A percentile compares a stretch with the other conserved stretches of the same genome.
These are phyloP conservation scores for Narthecium ossifragum DNA, from an alignment of 106 monocot genomes.

Conservation along the genomic window DNA sequence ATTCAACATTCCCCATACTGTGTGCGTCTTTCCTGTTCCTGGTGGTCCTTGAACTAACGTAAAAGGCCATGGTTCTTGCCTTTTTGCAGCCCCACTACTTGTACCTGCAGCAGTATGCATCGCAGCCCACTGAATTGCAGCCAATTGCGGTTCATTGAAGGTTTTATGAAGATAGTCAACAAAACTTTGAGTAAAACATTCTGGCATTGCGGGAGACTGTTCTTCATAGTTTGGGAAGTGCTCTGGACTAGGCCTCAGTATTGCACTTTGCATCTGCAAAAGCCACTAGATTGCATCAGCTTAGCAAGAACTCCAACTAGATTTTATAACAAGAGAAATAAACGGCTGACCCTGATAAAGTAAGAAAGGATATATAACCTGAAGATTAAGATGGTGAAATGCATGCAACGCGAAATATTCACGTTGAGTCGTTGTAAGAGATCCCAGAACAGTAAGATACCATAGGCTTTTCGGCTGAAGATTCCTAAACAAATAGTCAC, in stretches of 20 bases:
- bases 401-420: conserved; percentile 92
- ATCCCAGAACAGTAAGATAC: conserved; percentile 87
- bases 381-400: conserved; percentile 77
- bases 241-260: conserved; percentile 86
- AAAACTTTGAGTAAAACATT: conserved; percentile 93
- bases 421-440: conserved; percentile 89
- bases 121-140: conserved; percentile 98
- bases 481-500: conserved; percentile 65
- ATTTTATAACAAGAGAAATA: not conserved
- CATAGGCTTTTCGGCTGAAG: conserved; percentile 66
- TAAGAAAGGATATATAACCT: conserved; percentile 32
- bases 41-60: conserved; percentile 98
- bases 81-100: conserved; percentile 34
- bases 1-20: conserved; percentile 99
- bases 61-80: conserved; percentile 95
- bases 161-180: conserved; percentile 72
- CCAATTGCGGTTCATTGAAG: conserved; percentile 82
- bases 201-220: conserved; percentile 82
- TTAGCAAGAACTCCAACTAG: not conserved
- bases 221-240: conserved; percentile 94
- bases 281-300: conserved; percentile 5
- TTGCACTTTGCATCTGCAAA: conserved; percentile 94
- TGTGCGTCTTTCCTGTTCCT: conserved; percentile 97
- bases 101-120: conserved; percentile 97
- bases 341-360: not conserved